Conservation (phyloP, 169 alveolate genomes). For the Fabrea salina region DNA sequence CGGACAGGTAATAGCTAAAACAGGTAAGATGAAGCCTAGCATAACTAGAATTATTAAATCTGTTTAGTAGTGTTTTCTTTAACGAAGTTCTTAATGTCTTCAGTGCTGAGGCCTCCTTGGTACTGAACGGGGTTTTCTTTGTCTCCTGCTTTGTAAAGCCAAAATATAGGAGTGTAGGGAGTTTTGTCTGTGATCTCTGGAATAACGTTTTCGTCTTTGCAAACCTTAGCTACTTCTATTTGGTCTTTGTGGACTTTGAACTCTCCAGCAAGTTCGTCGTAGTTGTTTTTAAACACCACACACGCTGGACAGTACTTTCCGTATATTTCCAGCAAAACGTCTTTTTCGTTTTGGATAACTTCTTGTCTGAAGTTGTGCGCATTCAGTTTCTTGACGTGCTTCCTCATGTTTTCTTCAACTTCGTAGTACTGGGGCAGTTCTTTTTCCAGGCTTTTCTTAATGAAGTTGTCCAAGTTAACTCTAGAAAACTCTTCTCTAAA, state of each 20-base stretch:
- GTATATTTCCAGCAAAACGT: conserved; percentile 18
- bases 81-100: neutral
- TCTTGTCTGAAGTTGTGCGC: neutral
- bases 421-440: conserved; percentile 8
- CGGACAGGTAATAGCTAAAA: too few species aligned
- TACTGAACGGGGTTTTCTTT: conserved; percentile 19
- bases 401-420: neutral
- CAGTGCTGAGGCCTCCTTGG: neutral
- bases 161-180: conserved; percentile 34
- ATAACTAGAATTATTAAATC: too few species aligned
- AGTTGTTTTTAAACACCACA: neutral
- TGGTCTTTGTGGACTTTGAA: neutral
- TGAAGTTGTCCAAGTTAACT: neutral
- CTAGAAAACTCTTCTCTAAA: neutral
- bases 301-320: conserved; percentile 34
- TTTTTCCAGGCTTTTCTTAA: neutral
- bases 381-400: neutral
- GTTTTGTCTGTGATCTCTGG: conserved; percentile 24
- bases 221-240: conserved; percentile 1
- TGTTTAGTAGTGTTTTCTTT: conserved; percentile 1
- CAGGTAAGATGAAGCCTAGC: too few species aligned
- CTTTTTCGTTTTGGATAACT: conserved; percentile 8
- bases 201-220: conserved; percentile 3
- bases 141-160: conserved; percentile 13
- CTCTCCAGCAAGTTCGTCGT: neutral